Evolutionary conservation across 441 rosid species (phyloP).

Genomic region (Pelargonium fulgidum): DNA sequence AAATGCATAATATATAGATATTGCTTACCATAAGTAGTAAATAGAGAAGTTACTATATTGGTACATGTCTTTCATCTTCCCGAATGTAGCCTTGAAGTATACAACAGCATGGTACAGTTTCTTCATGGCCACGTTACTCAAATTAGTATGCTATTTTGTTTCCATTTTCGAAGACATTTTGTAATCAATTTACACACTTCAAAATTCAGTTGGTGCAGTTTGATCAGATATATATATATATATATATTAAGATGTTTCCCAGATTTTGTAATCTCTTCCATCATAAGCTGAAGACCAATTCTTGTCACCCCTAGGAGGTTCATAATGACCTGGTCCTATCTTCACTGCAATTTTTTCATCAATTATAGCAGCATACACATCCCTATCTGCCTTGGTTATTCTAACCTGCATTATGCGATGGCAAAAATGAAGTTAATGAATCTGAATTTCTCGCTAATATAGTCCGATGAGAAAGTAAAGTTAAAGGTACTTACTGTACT

Average conservation of each 20-base stretch:
- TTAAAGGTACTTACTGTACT: constrained; percentile 49
- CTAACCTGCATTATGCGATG: constrained; percentile 37
- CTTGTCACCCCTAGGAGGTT: constrained; percentile 46
- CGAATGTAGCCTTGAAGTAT: no score
- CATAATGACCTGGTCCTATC: constrained; percentile 82
- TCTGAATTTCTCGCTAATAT: no score
- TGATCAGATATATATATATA: not conserved
- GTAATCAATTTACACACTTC: not conserved
- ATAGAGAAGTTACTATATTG: no score
- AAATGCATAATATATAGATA: no score
- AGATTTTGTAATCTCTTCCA: constrained; percentile 75
- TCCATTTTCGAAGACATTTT: no score
- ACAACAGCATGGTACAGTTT: no score
- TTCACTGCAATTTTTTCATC: constrained; percentile 73
- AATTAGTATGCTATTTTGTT: no score
- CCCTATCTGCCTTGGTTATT: constrained; percentile 66
- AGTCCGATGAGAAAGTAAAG: no score
- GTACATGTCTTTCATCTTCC: no score
- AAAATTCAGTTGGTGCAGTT: not conserved
- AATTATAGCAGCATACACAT: constrained; percentile 72
- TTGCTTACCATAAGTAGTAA: no score
- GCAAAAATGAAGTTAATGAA: constrained; percentile 11
- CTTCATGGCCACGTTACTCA: no score
- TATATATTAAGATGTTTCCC: constrained; percentile 55
- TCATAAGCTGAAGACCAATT: constrained; percentile 57